These are phyloP conservation scores for Kuraishia molischiana DNA, from an alignment of 805 yeast genomes.

Conservation along the genomic window DNA sequence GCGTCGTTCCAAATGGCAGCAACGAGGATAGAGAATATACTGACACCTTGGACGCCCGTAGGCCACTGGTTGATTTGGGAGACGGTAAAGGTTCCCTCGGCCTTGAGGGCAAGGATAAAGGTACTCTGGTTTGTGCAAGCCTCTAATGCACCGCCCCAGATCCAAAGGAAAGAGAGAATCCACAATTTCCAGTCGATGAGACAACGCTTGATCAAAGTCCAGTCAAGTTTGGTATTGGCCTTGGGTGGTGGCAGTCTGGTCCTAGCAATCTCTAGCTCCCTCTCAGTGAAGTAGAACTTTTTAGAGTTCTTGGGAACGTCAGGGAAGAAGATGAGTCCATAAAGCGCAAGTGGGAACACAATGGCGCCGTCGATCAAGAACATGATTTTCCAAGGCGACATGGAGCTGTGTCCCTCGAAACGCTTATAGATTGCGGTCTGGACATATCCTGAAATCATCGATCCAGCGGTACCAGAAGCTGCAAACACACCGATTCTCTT, in stretches of 20 bases:
- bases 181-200: neutral
- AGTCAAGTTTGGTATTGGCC: neutral
- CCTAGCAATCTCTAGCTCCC: conserved; percentile 1
- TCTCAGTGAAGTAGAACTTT: conserved; percentile 8
- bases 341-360: conserved; percentile 44
- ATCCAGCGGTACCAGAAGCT: conserved; percentile 50
- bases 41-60: neutral
- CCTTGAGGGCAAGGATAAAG: neutral
- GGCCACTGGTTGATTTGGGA: neutral
- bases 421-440: conserved; percentile 41
- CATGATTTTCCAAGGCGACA: conserved; percentile 60
- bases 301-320: conserved; percentile 44
- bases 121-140: neutral
- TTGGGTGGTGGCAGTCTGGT: neutral
- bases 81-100: neutral
- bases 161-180: neutral
- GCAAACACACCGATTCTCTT: conserved; percentile 53
- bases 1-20: neutral
- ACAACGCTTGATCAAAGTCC: neutral
- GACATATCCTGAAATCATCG: conserved; percentile 48
- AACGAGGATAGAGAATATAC: neutral
- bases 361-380: conserved; percentile 53
- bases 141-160: neutral
- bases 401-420: conserved; percentile 37
- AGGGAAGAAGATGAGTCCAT: conserved; percentile 47